Conservation (phyloP, 176 grass and related monocot species). For the Leersia perrieri region DNA sequence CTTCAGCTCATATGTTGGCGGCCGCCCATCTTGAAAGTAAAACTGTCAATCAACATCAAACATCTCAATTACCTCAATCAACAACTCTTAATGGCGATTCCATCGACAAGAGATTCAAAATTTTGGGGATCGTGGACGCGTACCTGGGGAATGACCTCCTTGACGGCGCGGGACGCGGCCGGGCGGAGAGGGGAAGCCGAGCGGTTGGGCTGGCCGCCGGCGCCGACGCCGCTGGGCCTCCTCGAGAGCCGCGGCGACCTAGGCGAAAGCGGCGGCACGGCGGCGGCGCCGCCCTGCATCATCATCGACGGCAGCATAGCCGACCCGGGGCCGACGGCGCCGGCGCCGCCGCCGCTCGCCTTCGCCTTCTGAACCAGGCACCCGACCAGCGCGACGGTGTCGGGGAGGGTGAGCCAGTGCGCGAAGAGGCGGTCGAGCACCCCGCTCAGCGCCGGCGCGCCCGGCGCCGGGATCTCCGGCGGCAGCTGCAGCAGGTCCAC, state of each 20-base stretch:
- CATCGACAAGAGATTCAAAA: not conserved
- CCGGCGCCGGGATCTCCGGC: conserved; percentile 48
- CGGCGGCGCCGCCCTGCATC: conserved; percentile 60
- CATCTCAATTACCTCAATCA: not conserved
- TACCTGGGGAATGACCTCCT: conserved; percentile 94
- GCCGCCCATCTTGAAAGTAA: conserved; percentile 77
- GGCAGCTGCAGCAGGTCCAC: conserved; percentile 58
- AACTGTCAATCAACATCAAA: conserved; percentile 48
- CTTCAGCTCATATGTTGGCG: conserved; percentile 55
- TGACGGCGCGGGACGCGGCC: conserved; percentile 42
- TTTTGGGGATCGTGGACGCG: not conserved
- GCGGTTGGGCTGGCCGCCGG: conserved; percentile 40
- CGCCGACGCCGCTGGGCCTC: conserved; percentile 42
- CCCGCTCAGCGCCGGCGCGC: conserved; percentile 34
- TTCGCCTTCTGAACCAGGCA: conserved; percentile 61
- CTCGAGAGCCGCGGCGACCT: conserved; percentile 71
- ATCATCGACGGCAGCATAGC: conserved; percentile 57
- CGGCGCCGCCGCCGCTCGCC: conserved; percentile 3
- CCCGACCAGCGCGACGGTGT: conserved; percentile 60
- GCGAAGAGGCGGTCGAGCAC: conserved; percentile 70
- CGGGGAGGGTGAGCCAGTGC: conserved; percentile 84
- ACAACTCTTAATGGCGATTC: not conserved
- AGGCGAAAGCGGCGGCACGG: conserved; percentile 84
- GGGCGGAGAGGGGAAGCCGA: conserved; percentile 64
- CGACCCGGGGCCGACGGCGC: not conserved